Conservation (phyloP, 2,329 filamentous ascomycete species). For the Rosellinia necatrix region DNA sequence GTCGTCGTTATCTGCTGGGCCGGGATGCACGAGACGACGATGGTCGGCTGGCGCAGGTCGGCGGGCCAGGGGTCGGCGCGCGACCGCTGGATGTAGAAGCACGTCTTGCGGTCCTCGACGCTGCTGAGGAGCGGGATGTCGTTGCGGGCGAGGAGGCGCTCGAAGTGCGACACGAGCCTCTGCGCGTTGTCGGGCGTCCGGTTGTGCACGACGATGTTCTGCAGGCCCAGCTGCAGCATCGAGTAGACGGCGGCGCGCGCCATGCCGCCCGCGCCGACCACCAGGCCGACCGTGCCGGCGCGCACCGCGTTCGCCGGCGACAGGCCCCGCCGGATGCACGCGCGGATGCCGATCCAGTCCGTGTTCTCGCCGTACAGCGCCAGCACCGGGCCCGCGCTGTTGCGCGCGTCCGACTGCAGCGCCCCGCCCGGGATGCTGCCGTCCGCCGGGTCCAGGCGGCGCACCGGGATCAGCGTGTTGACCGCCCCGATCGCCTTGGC, state of each 20-base stretch:
- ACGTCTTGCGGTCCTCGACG: slow-evolving; percentile 47
- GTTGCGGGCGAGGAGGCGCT: slow-evolving; percentile 53
- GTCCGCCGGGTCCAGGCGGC: slow-evolving; percentile 60
- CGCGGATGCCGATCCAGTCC: slow-evolving; percentile 79
- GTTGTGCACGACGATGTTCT: slow-evolving; percentile 76
- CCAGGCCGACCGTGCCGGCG: slow-evolving; percentile 58
- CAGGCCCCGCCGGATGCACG: slow-evolving; percentile 71
- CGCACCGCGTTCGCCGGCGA: slow-evolving; percentile 72
- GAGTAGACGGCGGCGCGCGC: slow-evolving; percentile 78
- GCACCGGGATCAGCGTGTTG: slow-evolving; percentile 75
- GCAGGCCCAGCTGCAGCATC: slow-evolving; percentile 76
- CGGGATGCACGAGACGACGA: slow-evolving; percentile 78
- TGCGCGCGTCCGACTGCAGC: slow-evolving; percentile 58
- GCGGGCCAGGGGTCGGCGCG: slow-evolving; percentile 67
- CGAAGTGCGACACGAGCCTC: slow-evolving; percentile 71
- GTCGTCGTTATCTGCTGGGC: slow-evolving; percentile 72
- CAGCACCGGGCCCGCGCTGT: slow-evolving; percentile 67
- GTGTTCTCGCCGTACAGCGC: slow-evolving; percentile 80
- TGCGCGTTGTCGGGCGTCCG: slow-evolving; percentile 70
- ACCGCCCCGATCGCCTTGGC: slow-evolving; percentile 76
- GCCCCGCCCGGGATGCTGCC: slow-evolving; percentile 61
- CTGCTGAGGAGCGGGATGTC: slow-evolving; percentile 50
- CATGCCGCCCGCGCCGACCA: slow-evolving; percentile 75
- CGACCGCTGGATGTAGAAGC: slow-evolving; percentile 63
- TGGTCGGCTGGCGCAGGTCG: slow-evolving; percentile 67